phyloP scores from a whole-genome alignment of 768 basidiomycete genomes.

The Tephrocybe sp. region DNA sequence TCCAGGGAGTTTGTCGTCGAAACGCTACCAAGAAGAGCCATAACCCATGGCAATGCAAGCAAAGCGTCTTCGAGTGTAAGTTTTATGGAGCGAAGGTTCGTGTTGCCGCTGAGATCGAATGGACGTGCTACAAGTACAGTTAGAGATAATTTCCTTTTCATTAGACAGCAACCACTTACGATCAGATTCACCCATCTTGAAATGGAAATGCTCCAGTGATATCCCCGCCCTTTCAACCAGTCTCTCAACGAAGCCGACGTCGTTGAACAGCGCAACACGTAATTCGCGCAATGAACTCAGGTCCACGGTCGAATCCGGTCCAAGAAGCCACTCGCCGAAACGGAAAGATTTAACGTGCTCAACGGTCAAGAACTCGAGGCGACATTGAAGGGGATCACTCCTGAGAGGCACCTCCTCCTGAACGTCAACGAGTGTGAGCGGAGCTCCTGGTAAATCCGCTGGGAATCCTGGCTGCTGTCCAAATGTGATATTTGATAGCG shows the following conservation, averaged over 20 bases:
- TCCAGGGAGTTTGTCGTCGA: conserved; percentile 24
- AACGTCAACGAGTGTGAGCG: conserved; percentile 2
- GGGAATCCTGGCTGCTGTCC: background rate
- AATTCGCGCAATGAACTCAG: conserved; percentile 40
- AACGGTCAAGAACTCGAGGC: conserved; percentile 38
- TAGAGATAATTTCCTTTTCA: background rate
- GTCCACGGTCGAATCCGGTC: conserved; percentile 30
- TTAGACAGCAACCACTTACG: conserved; percentile 36
- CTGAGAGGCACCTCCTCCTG: background rate
- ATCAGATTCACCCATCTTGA: conserved; percentile 42
- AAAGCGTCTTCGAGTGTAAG: conserved; percentile 41
- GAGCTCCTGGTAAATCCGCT: background rate
- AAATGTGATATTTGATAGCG: conserved; percentile 20
- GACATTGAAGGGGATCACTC: conserved; percentile 7
- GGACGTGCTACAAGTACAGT: conserved; percentile 28
- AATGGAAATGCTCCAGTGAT: conserved; percentile 41
- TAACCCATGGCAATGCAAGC: conserved; percentile 38
- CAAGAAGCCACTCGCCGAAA: conserved; percentile 39
- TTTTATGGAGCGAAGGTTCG: conserved; percentile 36
- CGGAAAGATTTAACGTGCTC: conserved; percentile 38
- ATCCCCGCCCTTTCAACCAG: conserved; percentile 33
- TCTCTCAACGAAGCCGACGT: conserved; percentile 33
- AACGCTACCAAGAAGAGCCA: conserved; percentile 31
- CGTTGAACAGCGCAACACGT: conserved; percentile 40
- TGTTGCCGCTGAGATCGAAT: conserved; percentile 35